phyloP scores from a whole-genome alignment of 2,329 filamentous ascomycete genomes.

The Chalara sp. region DNA sequence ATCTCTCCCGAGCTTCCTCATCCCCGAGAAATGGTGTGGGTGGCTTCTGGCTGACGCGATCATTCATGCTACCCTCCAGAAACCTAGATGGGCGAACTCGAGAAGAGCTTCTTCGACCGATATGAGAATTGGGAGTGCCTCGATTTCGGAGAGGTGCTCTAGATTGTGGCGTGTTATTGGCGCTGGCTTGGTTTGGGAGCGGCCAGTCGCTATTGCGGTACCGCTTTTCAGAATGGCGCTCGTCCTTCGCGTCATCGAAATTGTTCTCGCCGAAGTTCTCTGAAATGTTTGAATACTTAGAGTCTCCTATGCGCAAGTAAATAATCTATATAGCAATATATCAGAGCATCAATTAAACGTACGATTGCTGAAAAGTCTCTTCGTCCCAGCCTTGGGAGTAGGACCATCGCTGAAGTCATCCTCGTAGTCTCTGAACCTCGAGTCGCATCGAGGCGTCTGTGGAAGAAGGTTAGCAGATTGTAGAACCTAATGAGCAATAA shows the following conservation, averaged over 20 bases:
- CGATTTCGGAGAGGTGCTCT: not conserved
- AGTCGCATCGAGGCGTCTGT: constrained; percentile 8
- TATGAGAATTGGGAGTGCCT: not conserved
- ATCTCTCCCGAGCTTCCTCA: constrained; percentile 13
- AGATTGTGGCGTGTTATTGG: constrained; percentile 14
- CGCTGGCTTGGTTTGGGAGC: constrained; percentile 26
- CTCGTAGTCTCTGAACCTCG: constrained; percentile 6
- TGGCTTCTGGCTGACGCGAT: constrained; percentile 65
- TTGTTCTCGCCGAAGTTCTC: constrained; percentile 27
- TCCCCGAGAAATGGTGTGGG: constrained; percentile 23
- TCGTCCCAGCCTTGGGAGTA: constrained; percentile 18
- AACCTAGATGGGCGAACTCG: constrained; percentile 49
- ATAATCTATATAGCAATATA: not conserved
- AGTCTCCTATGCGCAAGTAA: not conserved
- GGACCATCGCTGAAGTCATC: constrained; percentile 7
- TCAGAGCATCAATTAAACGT: constrained; percentile 4
- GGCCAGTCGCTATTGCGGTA: constrained; percentile 39
- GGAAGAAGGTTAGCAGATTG: not conserved
- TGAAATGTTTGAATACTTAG: constrained; percentile 12
- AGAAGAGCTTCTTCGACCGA: not conserved
- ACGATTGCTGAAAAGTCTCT: constrained; percentile 27
- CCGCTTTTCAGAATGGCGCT: constrained; percentile 32
- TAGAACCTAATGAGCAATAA: too few relatives aligned
- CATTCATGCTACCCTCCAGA: constrained; percentile 79
- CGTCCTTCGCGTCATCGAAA: constrained; percentile 14